These are phyloP conservation scores for Alternaria hordeiaustralica DNA, from an alignment of 2,329 filamentous ascomycete species.

Conservation along the genomic window DNA sequence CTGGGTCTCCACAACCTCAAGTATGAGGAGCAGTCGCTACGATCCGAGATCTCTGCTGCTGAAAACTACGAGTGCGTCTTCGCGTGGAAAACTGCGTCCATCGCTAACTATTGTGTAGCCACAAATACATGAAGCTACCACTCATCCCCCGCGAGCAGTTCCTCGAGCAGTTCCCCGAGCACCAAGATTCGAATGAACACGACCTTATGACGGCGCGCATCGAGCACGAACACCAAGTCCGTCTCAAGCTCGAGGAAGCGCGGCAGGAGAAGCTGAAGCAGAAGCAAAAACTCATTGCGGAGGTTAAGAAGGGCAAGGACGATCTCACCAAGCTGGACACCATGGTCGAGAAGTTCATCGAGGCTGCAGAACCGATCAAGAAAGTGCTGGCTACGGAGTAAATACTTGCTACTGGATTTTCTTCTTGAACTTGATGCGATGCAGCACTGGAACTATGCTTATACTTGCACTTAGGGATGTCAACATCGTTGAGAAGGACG, in stretches of 20 bases:
- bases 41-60: constrained; percentile 88
- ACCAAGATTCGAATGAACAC: constrained; percentile 74
- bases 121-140: constrained; percentile 86
- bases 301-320: constrained; percentile 92
- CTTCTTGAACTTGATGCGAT: background rate
- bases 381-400: constrained; percentile 80
- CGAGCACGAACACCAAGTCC: constrained; percentile 84
- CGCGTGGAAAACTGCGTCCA: background rate
- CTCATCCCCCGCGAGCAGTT: constrained; percentile 86
- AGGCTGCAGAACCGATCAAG: constrained; percentile 87
- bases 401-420: background rate
- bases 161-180: constrained; percentile 75
- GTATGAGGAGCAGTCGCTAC: constrained; percentile 91
- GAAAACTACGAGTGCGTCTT: constrained; percentile 83
- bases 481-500: background rate
- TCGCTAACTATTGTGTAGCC: constrained; percentile 58
- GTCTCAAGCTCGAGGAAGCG: constrained; percentile 84
- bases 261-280: constrained; percentile 68
- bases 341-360: constrained; percentile 92
- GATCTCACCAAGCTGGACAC: constrained; percentile 90
- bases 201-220: constrained; percentile 89
- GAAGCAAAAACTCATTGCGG: constrained; percentile 72
- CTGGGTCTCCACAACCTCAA: constrained; percentile 94
- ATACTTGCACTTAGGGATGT: background rate
- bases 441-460: background rate